These are phyloP conservation scores for Coemansia sp. DNA, from an alignment of 192 early-diverging fungal genomes.

Conservation along the genomic window DNA sequence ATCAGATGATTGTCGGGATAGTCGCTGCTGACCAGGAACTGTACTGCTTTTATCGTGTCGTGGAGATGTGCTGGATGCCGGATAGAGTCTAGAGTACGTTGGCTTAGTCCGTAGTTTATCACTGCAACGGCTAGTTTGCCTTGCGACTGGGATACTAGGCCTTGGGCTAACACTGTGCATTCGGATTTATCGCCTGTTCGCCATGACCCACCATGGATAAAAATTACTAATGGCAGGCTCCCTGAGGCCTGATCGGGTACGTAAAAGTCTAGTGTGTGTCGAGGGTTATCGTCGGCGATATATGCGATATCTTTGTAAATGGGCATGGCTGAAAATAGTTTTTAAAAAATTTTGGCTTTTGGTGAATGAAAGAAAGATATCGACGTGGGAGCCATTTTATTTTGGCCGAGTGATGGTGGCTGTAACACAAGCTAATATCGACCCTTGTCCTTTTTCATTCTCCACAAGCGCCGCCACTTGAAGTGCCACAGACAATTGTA, in stretches of 20 bases:
- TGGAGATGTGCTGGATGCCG: constrained; percentile 73
- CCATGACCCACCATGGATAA: constrained; percentile 91
- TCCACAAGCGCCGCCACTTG: background rate
- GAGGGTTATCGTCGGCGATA: constrained; percentile 15
- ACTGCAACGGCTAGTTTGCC: constrained; percentile 65
- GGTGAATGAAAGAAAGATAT: background rate
- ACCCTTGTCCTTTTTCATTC: too few species aligned
- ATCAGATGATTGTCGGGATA: constrained; percentile 41
- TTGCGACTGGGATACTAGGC: constrained; percentile 42
- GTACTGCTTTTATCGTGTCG: constrained; percentile 65
- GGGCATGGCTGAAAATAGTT: constrained; percentile 6
- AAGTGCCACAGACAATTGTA: background rate
- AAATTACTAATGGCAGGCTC: constrained; percentile 64
- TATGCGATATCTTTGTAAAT: constrained; percentile 40
- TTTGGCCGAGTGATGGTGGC: too few species aligned
- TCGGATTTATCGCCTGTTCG: constrained; percentile 74
- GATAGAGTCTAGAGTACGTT: constrained; percentile 13
- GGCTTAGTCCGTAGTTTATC: constrained; percentile 74
- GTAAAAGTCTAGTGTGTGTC: constrained; percentile 70
- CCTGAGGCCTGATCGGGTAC: constrained; percentile 31
- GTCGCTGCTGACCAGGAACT: constrained; percentile 41
- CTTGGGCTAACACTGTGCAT: constrained; percentile 57
- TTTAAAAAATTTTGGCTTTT: background rate
- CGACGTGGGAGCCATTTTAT: background rate
- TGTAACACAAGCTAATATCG: background rate